phyloP scores from a whole-genome alignment of 768 basidiomycete genomes.

The Macrolepiota albuminosa region DNA sequence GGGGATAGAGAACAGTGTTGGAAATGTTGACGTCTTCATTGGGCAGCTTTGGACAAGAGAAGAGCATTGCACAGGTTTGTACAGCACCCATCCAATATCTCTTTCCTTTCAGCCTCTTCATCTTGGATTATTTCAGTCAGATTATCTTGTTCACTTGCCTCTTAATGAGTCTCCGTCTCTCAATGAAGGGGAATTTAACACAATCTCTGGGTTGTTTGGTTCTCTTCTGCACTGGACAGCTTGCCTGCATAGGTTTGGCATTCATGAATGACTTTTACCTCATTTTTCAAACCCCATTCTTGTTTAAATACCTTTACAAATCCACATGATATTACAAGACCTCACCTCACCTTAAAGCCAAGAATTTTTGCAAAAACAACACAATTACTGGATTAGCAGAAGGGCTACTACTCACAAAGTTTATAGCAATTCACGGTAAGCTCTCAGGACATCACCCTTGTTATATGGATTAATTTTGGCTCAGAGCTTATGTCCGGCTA shows the following conservation, averaged over 20 bases:
- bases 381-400: conserved; percentile 64
- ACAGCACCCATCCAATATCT: neutral
- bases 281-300: neutral
- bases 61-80: conserved; percentile 45
- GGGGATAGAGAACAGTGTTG: conserved; percentile 73
- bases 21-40: conserved; percentile 82
- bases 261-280: neutral
- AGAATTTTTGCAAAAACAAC: conserved; percentile 70
- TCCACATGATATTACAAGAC: conserved; percentile 64
- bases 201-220: conserved; percentile 91
- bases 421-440: conserved; percentile 55
- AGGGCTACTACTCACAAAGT: conserved; percentile 79
- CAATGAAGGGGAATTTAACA: conserved; percentile 98
- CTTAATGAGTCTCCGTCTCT: conserved; percentile 36
- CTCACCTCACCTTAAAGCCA: conserved; percentile 45
- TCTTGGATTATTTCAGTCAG: conserved; percentile 89
- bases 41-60: conserved; percentile 74
- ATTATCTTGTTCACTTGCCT: conserved; percentile 80
- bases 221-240: conserved; percentile 62
- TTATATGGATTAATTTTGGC: neutral
- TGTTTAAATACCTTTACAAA: conserved; percentile 56
- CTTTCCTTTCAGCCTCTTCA: conserved; percentile 58
- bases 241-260: conserved; percentile 68
- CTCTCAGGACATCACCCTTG: neutral
- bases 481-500: conserved; percentile 49